phyloP scores from a whole-genome alignment of 1,139 yeast genomes.

The Lodderomyces margitis region DNA sequence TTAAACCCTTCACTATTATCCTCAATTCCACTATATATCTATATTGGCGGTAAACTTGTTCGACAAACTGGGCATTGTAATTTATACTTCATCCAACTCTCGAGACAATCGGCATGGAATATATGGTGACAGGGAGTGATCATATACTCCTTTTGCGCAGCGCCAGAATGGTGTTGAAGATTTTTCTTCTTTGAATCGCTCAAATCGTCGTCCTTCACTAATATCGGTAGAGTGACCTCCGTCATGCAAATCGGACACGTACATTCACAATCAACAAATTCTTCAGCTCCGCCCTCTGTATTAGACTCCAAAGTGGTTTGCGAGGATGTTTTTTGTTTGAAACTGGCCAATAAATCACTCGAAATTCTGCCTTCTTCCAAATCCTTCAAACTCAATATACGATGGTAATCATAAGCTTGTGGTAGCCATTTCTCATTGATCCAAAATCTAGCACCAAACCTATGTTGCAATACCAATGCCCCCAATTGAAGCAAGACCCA shows the following conservation, averaged over 20 bases:
- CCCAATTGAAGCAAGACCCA: constrained; percentile 62
- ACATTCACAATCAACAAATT: constrained; percentile 29
- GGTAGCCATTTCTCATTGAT: constrained; percentile 73
- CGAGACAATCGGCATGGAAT: constrained; percentile 84
- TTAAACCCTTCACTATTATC: neutral
- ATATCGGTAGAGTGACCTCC: constrained; percentile 60
- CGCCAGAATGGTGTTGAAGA: constrained; percentile 17
- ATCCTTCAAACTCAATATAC: constrained; percentile 57
- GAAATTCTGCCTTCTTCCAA: constrained; percentile 54
- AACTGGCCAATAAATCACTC: constrained; percentile 32
- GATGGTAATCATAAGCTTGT: constrained; percentile 79
- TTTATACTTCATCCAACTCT: constrained; percentile 91
- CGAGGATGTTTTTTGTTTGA: constrained; percentile 16
- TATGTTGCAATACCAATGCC: constrained; percentile 58
- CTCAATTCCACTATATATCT: constrained; percentile 4
- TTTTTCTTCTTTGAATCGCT: constrained; percentile 16
- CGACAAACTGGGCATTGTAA: constrained; percentile 94
- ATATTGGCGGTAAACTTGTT: constrained; percentile 71
- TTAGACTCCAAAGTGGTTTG: constrained; percentile 9
- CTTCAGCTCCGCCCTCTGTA: constrained; percentile 18
- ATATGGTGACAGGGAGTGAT: constrained; percentile 90
- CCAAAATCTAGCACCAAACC: constrained; percentile 81
- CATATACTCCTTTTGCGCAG: constrained; percentile 57
- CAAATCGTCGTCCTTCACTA: constrained; percentile 17
- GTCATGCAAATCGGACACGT: constrained; percentile 94